Evolutionary conservation across 108 stramenopile species (phyloP).

Genomic region (Cafeteria roenbergensis): DNA sequence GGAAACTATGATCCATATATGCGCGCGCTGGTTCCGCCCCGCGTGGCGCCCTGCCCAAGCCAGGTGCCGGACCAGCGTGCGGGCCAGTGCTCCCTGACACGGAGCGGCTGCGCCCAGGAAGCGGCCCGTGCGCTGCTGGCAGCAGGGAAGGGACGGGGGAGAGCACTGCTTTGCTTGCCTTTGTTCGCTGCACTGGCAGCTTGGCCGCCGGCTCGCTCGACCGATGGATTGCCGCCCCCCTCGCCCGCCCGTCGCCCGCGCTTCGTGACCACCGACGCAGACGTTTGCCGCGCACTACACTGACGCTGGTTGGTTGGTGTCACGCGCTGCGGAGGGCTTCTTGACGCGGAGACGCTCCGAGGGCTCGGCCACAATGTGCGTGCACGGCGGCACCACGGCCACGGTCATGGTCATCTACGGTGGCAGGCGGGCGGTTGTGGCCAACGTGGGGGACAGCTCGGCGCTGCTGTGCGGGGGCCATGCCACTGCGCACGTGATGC

Average conservation of each 20-base stretch:
- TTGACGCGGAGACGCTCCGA: slow-evolving; percentile 14
- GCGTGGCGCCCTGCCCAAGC: too few species aligned
- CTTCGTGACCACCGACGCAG: neutral
- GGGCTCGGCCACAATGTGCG: slow-evolving; percentile 6
- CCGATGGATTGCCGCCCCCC: too few species aligned
- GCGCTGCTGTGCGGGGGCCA: slow-evolving; percentile 17
- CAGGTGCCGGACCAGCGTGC: too few species aligned
- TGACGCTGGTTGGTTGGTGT: slow-evolving; percentile 19
- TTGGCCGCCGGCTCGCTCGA: too few species aligned
- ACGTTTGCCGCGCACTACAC: slow-evolving; percentile 7
- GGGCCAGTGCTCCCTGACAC: too few species aligned
- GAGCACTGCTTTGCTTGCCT: too few species aligned
- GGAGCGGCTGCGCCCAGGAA: too few species aligned
- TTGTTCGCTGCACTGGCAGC: too few species aligned
- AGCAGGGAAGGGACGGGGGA: too few species aligned
- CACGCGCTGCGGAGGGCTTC: slow-evolving; percentile 16
- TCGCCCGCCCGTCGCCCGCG: too few species aligned
- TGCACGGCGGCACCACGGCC: slow-evolving; percentile 30
- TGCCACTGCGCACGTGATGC: neutral
- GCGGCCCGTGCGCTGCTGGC: too few species aligned
- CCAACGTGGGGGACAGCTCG: slow-evolving; percentile 29
- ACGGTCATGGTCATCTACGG: slow-evolving; percentile 19
- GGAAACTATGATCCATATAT: neutral
- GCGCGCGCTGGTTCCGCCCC: too few species aligned
- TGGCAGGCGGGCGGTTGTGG: slow-evolving; percentile 11